Base-by-base conservation (phyloP, 1,284 basidiomycete species). In the Tylopilus orsonianus region DNA sequence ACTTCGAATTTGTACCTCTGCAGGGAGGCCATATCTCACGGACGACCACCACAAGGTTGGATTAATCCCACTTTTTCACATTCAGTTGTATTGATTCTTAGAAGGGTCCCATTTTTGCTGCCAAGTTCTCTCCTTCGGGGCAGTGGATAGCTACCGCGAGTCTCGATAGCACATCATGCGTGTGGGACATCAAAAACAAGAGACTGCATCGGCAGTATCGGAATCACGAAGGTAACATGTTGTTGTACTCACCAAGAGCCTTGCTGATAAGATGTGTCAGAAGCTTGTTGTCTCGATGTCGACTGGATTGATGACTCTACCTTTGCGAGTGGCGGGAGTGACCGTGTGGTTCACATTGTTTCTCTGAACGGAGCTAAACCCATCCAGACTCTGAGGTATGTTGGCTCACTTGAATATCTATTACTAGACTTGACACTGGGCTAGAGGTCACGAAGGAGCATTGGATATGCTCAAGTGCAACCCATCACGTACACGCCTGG, bases 381-480 rank as follows among this genome's bases (percentile, higher is more conserved):
- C 0, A 65, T 87, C 22, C 79, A 75, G 57, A 78, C 75, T 22
- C 67, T 87, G 29, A 67, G 68, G 86, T 87, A 57, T 41, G 81
- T 71, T 32, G 14, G 24, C 41, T 19, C 38, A 39, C 16, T 3
- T 18, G 40, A 16, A n/a, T 18, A n/a, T 35, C 2, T 7, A 18
- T 30, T 35, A 19, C 27, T 27, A 18, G 26, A 24, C 19, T 26
- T 65, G 26, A 68, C 36, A 6, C 41, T 36, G 41, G 44, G 44
- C 27, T 49, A 90, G 87, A 35, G 89, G 87, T 0, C 90, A 93
- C 56, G 72, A 71, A 22, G 79, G 83, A 52, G 90, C 93, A 65
- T 78, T 93, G 55, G 93, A 90, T 59, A 81, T 85, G 61, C 77
- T 93, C 51, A 84, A 83, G 61, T 80, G 78, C 59, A 88, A 87